Base-by-base conservation (phyloP, 805 yeast genomes). In the Jamesozyma jinghongensis region DNA sequence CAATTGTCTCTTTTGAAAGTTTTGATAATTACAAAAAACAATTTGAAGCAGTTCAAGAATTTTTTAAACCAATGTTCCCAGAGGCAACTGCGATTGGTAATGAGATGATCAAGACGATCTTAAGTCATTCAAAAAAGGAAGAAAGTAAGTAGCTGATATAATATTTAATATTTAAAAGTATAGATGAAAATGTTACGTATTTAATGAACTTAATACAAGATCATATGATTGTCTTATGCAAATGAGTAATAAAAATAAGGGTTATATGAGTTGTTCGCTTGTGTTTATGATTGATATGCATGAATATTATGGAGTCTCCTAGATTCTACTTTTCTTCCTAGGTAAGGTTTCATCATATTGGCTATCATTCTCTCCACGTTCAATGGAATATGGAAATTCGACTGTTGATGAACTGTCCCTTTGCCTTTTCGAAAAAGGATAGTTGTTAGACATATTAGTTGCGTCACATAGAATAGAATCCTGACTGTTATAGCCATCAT, bases 61-160 rank as follows among this genome's bases (percentile, higher is more conserved):
- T 84, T 61, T 92, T 92, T 63, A 65, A 73, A 45, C 94, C 86
- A 11, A 88, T 81, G 84, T 73, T 88, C 40, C 78, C 86, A 2
- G 95, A 88, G 53, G 97, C 97, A 8, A 84, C 81, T 49, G 75
- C 72, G 36, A 70, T 87, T 34, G 97, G 97, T 10, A 92, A 90
- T 62, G 95, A 85, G 50, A 90, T 90, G 98, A 84, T 92, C 47
- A 77, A 76, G 56, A 83, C 85, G 8, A 85, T 86, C 27, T 63
- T 81, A 44, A 68, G 57, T 19, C 66, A 66, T 42, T 45, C 52
- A 8, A 47, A 48, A 32, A 31, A 12, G 2, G n/a, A 28, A 19
- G 16, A 31, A 16, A 4, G 10, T 16, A 5, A 10, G 5, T 27
- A 11, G 8, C 5, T 22, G 4, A 5, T 16, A 5, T 5, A 11